These are phyloP conservation scores for Coemansia sp. DNA, from an alignment of 192 early-diverging fungal genomes.

Conservation along the genomic window DNA sequence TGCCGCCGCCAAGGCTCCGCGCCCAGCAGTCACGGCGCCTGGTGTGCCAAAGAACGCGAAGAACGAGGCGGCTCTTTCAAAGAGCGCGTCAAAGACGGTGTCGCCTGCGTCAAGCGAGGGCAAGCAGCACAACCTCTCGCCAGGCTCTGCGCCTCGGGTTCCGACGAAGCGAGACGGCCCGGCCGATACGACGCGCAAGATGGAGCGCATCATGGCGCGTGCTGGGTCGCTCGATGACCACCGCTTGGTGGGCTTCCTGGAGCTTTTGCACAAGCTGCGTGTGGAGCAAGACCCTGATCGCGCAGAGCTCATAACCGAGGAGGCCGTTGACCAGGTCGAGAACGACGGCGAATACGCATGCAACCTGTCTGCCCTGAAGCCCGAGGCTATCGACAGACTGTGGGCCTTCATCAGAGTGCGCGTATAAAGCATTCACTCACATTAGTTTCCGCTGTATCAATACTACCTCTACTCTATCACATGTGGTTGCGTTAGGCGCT, in stretches of 20 bases:
- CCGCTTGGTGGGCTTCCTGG: slow-evolving; percentile 27
- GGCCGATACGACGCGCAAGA: slow-evolving; percentile 8
- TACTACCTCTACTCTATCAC: background rate
- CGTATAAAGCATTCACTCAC: background rate
- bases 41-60: background rate
- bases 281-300: slow-evolving; percentile 48
- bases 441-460: too few species aligned
- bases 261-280: slow-evolving; percentile 38
- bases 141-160: background rate
- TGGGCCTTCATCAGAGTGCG: slow-evolving; percentile 33
- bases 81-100: background rate
- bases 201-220: slow-evolving; percentile 34
- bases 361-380: slow-evolving; percentile 25
- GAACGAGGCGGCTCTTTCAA: background rate
- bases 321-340: slow-evolving; percentile 27
- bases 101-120: background rate
- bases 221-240: slow-evolving; percentile 25
- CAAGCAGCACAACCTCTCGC: slow-evolving; percentile 6
- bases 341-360: slow-evolving; percentile 33
- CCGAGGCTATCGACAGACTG: slow-evolving; percentile 39
- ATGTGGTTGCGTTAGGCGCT: background rate
- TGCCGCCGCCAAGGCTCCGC: background rate
- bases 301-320: slow-evolving; percentile 26
- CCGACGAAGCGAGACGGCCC: slow-evolving; percentile 8
- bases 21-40: background rate